Base-by-base conservation (phyloP, 352 stramenopile genomes). In the Phytophthora multivora region DNA sequence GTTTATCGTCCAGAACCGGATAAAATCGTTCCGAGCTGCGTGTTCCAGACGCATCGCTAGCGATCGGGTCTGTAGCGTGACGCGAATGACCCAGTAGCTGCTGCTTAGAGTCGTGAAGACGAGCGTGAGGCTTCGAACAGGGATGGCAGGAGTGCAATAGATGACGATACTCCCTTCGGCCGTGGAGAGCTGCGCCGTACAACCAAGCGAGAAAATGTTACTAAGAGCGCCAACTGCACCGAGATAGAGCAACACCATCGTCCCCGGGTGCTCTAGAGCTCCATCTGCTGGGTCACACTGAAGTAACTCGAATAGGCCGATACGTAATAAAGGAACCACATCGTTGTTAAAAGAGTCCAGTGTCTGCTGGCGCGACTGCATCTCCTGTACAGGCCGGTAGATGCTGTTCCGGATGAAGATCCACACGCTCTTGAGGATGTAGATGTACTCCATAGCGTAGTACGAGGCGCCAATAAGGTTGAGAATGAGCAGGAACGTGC, bases 171-270 rank as follows among this genome's bases (percentile, higher is more conserved):
- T 77, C 6, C 72, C 70, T 33, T 60, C 60, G 5, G 52, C 51
- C 5, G 52, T 61, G 1, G 58, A 72, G 0, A 78, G 50, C 23
- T 76, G 55, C 1, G 69, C 73, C 0, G 65, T 62, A 33, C 73
- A 81, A 3, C 53, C 56, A 2, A 79, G 59, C 16, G 73, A 76
- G 45, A 81, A 81, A 21, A 78, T 75, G 39, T 81, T 81, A 60
- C 73, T 81, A 1, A 79, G 48, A 26, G 69, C 69, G 1, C 73
- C 73, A 15, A 81, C 51, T 1, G 69, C 66, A 2, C 73, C 73
- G 1, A 81, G 59, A 45, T 81, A 81, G 8, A 81, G 35, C 39
- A 81, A 23, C 3, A 74, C 65, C 54, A 81, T 69, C 0, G 65
- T 77, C 0, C 49, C 60, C 5, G 69, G 63, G 12, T 70, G 69